Conservation (phyloP, 441 rosid species). For the Biscutella laevigata region DNA sequence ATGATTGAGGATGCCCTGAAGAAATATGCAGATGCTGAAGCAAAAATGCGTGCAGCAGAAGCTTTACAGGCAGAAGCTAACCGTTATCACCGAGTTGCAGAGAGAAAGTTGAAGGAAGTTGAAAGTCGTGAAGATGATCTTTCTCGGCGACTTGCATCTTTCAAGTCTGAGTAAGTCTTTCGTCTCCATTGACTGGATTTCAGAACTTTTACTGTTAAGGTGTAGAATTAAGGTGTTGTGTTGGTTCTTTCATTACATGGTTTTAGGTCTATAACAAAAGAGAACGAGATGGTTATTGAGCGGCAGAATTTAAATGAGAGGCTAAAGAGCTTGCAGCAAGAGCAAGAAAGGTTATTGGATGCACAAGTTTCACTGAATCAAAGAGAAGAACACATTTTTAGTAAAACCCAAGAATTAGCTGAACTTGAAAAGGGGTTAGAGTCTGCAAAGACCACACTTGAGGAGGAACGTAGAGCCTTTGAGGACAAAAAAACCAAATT, state of each 20-base stretch:
- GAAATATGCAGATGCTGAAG: conserved; percentile 56
- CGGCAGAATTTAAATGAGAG: conserved; percentile 67
- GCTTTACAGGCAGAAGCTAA: conserved; percentile 62
- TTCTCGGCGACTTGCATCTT: conserved; percentile 42
- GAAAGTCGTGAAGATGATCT: conserved; percentile 79
- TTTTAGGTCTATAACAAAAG: conserved; percentile 75
- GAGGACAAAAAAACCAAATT: conserved; percentile 47
- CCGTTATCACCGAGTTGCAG: conserved; percentile 59
- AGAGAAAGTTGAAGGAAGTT: conserved; percentile 77
- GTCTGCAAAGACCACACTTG: conserved; percentile 40
- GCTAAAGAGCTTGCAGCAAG: conserved; percentile 61
- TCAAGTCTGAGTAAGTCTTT: conserved; percentile 66
- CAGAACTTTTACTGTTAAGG: not conserved
- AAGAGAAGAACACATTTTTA: conserved; percentile 73
- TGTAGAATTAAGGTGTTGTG: not conserved
- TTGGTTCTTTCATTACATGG: conserved; percentile 16
- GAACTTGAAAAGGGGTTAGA: conserved; percentile 50
- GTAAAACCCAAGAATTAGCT: conserved; percentile 56
- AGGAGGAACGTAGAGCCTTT: conserved; percentile 45
- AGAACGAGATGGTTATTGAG: conserved; percentile 54
- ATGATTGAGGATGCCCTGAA: conserved; percentile 69
- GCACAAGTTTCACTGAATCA: conserved; percentile 64
- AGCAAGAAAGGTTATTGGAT: conserved; percentile 68
- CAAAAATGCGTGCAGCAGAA: conserved; percentile 56
- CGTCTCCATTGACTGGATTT: conserved; percentile 1